These are phyloP conservation scores for Talaromyces liani DNA, from an alignment of 495 filamentous ascomycete genomes.

Conservation along the genomic window DNA sequence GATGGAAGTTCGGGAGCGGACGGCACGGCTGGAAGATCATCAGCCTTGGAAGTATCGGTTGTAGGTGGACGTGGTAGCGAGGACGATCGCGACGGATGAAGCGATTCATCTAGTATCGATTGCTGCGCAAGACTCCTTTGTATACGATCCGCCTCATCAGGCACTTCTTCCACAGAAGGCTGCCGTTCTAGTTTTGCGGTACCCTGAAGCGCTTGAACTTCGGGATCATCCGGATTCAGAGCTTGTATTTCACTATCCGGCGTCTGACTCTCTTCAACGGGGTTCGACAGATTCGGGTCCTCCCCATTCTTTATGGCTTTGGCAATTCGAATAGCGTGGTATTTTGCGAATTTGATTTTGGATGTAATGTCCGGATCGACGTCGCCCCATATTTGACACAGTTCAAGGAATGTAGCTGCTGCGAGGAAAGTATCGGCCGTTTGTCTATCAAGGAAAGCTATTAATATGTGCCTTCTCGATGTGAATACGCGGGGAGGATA, in stretches of 20 bases:
- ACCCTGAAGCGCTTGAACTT: slow-evolving; percentile 47
- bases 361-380: slow-evolving; percentile 68
- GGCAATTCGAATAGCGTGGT: slow-evolving; percentile 82
- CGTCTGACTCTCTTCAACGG: slow-evolving; percentile 44
- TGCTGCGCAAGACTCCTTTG: slow-evolving; percentile 26
- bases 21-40: slow-evolving; percentile 16
- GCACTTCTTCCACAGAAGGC: slow-evolving; percentile 49
- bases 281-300: slow-evolving; percentile 88
- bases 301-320: slow-evolving; percentile 87
- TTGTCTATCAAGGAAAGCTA: slow-evolving; percentile 49
- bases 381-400: slow-evolving; percentile 74
- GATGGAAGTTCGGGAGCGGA: slow-evolving; percentile 31
- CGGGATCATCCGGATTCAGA: slow-evolving; percentile 53
- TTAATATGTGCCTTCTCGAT: neutral
- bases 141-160: slow-evolving; percentile 39
- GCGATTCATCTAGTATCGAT: slow-evolving; percentile 39
- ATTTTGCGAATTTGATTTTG: slow-evolving; percentile 94
- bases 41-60: slow-evolving; percentile 12
- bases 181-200: slow-evolving; percentile 35
- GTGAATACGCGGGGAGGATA: slow-evolving; percentile 27
- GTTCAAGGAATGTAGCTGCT: slow-evolving; percentile 83
- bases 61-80: slow-evolving; percentile 29
- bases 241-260: slow-evolving; percentile 35
- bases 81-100: slow-evolving; percentile 43
- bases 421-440: slow-evolving; percentile 91